These are phyloP conservation scores for Penicillium digitatum DNA, from an alignment of 2,329 filamentous ascomycete genomes.

Conservation along the genomic window DNA sequence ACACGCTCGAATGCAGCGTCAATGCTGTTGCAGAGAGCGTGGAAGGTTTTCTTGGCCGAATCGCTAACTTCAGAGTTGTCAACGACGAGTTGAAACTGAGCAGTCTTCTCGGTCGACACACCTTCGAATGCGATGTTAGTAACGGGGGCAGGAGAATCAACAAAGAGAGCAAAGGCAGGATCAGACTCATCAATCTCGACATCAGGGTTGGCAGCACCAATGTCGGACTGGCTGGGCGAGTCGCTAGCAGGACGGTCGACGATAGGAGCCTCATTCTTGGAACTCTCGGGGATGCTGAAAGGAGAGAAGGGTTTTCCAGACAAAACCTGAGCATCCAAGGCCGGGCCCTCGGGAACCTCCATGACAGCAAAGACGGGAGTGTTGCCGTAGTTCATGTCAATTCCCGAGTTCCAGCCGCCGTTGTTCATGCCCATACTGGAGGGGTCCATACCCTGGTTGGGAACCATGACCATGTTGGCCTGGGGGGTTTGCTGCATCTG, in stretches of 20 bases:
- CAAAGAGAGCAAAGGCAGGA: slow-evolving; percentile 47
- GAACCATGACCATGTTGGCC: slow-evolving; percentile 75
- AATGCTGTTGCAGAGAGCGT: slow-evolving; percentile 39
- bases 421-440: slow-evolving; percentile 57
- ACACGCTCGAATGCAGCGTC: slow-evolving; percentile 44
- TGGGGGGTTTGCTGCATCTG: slow-evolving; percentile 60
- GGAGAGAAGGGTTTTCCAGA: slow-evolving; percentile 66
- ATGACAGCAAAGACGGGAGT: slow-evolving; percentile 61
- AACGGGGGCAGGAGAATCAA: slow-evolving; percentile 48
- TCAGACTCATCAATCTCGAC: slow-evolving; percentile 56
- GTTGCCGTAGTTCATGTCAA: slow-evolving; percentile 45
- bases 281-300: slow-evolving; percentile 44
- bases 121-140: slow-evolving; percentile 45
- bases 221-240: slow-evolving; percentile 10
- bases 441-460: slow-evolving; percentile 72
- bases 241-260: slow-evolving; percentile 40
- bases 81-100: slow-evolving; percentile 63
- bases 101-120: slow-evolving; percentile 61
- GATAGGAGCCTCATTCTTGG: slow-evolving; percentile 50
- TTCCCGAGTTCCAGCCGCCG: slow-evolving; percentile 44
- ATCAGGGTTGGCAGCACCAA: slow-evolving; percentile 26
- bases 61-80: slow-evolving; percentile 29
- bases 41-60: slow-evolving; percentile 33
- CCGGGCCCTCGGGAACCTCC: slow-evolving; percentile 64
- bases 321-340: slow-evolving; percentile 58